phyloP scores from a whole-genome alignment of 345 rosid species.

The Xanthoceras sorbifolium region DNA sequence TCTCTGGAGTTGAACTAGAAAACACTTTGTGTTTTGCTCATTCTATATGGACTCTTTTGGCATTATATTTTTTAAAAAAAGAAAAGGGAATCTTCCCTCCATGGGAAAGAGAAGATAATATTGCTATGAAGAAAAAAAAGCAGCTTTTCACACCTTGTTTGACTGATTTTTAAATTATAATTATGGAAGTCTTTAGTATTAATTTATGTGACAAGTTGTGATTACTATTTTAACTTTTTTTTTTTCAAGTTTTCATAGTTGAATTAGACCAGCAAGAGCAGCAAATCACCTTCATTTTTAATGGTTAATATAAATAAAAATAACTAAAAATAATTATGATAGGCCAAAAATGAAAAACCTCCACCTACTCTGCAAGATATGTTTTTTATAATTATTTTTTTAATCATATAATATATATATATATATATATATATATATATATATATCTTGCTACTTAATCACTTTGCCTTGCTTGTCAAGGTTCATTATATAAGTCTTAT shows the following conservation, averaged over 20 bases:
- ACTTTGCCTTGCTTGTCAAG: not conserved
- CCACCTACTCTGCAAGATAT: not conserved
- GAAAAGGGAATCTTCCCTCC: slow-evolving; percentile 5
- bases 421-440: no score
- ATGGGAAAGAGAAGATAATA: not conserved
- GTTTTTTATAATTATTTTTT: not conserved
- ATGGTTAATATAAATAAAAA: no score
- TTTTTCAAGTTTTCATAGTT: not conserved
- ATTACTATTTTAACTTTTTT: no score
- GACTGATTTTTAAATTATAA: not conserved
- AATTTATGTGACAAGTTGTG: not conserved
- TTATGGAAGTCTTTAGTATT: not conserved
- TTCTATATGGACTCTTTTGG: slow-evolving; percentile 22
- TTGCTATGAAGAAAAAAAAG: not conserved
- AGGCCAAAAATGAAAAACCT: no score
- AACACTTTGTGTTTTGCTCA: slow-evolving; percentile 2
- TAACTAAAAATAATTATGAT: no score
- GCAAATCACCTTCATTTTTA: no score
- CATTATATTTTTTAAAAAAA: not conserved
- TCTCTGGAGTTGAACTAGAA: not conserved
- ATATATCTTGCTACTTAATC: not conserved
- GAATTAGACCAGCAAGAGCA: slow-evolving; percentile 9
- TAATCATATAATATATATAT: no score
- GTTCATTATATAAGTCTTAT: not conserved
- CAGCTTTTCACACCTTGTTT: slow-evolving; percentile 8